These are phyloP conservation scores for Globisporangium heterothallicum DNA, from an alignment of 352 stramenopile genomes.

Conservation along the genomic window DNA sequence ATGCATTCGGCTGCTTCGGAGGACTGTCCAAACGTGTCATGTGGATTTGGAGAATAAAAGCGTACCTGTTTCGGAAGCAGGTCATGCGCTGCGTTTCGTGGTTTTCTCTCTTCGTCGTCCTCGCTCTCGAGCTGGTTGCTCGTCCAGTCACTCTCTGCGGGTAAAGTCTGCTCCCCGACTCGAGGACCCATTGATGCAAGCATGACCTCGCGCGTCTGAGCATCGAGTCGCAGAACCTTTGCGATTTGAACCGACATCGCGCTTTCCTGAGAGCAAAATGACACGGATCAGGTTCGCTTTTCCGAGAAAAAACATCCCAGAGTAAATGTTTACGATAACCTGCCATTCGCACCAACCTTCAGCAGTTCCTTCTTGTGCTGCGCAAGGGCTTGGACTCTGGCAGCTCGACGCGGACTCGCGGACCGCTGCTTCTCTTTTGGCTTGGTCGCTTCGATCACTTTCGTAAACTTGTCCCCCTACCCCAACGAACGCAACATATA, in stretches of 20 bases:
- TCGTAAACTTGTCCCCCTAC: slow-evolving; percentile 36
- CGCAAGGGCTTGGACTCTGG: background rate
- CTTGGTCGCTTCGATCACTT: slow-evolving; percentile 22
- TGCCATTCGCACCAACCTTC: background rate
- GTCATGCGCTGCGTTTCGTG: slow-evolving; percentile 1
- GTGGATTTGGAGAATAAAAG: slow-evolving; percentile 11
- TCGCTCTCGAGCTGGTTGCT: background rate
- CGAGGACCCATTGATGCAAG: slow-evolving; percentile 14
- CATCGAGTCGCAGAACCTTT: slow-evolving; percentile 31
- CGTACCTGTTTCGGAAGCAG: slow-evolving; percentile 13
- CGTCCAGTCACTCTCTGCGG: slow-evolving; percentile 5
- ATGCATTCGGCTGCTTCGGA: background rate
- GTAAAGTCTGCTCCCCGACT: slow-evolving; percentile 1
- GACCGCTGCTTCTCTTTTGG: background rate
- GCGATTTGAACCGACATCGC: slow-evolving; percentile 28
- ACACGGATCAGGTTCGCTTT: background rate
- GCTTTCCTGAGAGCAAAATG: slow-evolving; percentile 14
- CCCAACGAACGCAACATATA: background rate
- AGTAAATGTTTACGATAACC: background rate
- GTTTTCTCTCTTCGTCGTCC: background rate
- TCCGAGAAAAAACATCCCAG: too few relatives aligned
- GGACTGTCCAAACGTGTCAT: background rate
- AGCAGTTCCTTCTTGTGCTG: background rate
- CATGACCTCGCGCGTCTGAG: slow-evolving; percentile 33
- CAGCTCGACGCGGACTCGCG: background rate